Percentiles rank a stretch among this genome's conserved stretches.
Conservation (phyloP, 805 yeast genomes). For the Scheffersomyces stipitis region DNA sequence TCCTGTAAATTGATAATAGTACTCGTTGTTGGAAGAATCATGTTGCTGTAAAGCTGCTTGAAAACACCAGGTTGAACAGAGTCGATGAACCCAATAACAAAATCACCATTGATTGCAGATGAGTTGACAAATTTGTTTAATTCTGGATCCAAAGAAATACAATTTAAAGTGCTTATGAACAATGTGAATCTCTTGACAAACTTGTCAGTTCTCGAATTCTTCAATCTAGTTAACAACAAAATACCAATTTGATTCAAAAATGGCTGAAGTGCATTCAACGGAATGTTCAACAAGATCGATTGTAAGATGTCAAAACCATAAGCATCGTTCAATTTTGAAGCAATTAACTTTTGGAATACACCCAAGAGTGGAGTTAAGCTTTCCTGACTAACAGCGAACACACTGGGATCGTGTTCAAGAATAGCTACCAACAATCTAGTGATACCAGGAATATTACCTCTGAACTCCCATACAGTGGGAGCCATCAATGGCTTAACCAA, state of each 20-base stretch:
- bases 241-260: constrained; percentile 72
- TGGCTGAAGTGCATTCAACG: constrained; percentile 47
- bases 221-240: constrained; percentile 75
- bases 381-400: constrained; percentile 33
- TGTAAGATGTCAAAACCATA: constrained; percentile 86
- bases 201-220: constrained; percentile 77
- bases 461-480: constrained; percentile 90
- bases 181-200: constrained; percentile 69
- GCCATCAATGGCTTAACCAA: constrained; percentile 80
- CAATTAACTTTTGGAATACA: constrained; percentile 90
- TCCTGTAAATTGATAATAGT: constrained; percentile 52
- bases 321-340: constrained; percentile 78
- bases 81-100: constrained; percentile 65
- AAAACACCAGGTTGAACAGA: constrained; percentile 66
- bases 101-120: constrained; percentile 34
- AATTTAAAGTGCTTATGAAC: constrained; percentile 44
- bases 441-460: constrained; percentile 92
- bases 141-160: not conserved
- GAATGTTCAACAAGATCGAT: constrained; percentile 58
- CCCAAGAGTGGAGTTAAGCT: constrained; percentile 80
- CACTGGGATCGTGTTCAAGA: constrained; percentile 45
- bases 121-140: constrained; percentile 1
- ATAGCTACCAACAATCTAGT: constrained; percentile 76
- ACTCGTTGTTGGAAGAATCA: constrained; percentile 53
- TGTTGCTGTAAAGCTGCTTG: constrained; percentile 47